Evolutionary conservation across 805 yeast genomes (phyloP).

Genomic region (Peterozyma toletana): DNA sequence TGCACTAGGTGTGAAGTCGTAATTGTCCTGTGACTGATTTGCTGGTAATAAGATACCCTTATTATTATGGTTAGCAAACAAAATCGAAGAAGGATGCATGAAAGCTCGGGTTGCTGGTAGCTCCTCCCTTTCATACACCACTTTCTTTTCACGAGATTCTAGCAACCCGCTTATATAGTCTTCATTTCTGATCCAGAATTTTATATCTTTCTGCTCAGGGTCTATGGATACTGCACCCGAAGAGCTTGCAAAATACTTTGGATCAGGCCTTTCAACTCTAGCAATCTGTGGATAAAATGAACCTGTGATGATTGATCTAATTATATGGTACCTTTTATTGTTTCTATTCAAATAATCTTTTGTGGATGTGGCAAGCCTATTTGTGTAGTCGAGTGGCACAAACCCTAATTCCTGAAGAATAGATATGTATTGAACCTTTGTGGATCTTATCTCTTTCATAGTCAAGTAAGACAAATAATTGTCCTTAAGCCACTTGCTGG

Average conservation of each 20-base stretch:
- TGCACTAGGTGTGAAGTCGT: slow-evolving; percentile 32
- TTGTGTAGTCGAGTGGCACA: slow-evolving; percentile 45
- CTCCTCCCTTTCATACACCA: slow-evolving; percentile 4
- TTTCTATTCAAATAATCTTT: slow-evolving; percentile 40
- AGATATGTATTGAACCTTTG: slow-evolving; percentile 62
- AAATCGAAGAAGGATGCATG: slow-evolving; percentile 78
- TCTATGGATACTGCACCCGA: slow-evolving; percentile 84
- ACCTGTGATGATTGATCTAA: slow-evolving; percentile 69
- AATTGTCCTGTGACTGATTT: slow-evolving; percentile 21
- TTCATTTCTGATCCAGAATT: slow-evolving; percentile 67
- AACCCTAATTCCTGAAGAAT: slow-evolving; percentile 77
- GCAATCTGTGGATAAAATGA: slow-evolving; percentile 81
- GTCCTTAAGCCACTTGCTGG: slow-evolving; percentile 39
- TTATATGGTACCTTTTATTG: slow-evolving; percentile 36
- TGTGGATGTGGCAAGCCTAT: slow-evolving; percentile 1
- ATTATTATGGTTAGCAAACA: slow-evolving; percentile 44
- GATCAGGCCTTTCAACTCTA: slow-evolving; percentile 74
- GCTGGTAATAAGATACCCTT: slow-evolving; percentile 13
- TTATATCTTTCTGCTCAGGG: slow-evolving; percentile 68
- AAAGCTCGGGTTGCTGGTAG: slow-evolving; percentile 68
- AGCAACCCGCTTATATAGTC: slow-evolving; percentile 27
- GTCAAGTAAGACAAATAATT: slow-evolving; percentile 57
- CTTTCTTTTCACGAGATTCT: slow-evolving; percentile 7
- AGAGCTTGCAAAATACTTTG: slow-evolving; percentile 60
- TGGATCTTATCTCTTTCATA: slow-evolving; percentile 63